Conservation (phyloP, 345 rosid species). For the Garcia nutans region DNA sequence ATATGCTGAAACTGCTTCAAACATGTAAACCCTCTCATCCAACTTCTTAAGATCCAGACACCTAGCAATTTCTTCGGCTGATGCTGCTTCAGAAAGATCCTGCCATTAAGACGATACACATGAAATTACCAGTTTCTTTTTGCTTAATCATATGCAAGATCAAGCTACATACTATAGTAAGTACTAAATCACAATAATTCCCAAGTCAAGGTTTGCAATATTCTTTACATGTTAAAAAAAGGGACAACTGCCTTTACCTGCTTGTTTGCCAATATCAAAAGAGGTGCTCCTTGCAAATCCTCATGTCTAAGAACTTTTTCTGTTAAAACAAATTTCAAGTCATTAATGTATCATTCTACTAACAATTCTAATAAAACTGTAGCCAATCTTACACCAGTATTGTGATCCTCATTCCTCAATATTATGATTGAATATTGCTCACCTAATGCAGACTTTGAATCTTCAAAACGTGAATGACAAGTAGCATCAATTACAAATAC, state of each 20-base stretch:
- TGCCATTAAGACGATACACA: conserved; percentile 30
- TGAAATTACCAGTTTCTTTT: neutral
- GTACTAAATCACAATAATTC: neutral
- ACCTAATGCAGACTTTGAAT: conserved; percentile 93
- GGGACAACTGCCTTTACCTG: conserved; percentile 47
- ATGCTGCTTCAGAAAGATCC: conserved; percentile 90
- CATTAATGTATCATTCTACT: conserved; percentile 4
- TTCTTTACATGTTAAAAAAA: neutral
- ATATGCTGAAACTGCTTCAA: conserved; percentile 87
- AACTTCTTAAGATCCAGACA: conserved; percentile 91
- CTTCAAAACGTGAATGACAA: conserved; percentile 92
- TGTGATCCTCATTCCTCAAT: neutral
- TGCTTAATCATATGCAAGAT: neutral
- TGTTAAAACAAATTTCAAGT: conserved; percentile 26
- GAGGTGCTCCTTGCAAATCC: conserved; percentile 96
- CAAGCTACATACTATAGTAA: neutral
- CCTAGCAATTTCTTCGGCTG: conserved; percentile 77
- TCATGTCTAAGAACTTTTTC: conserved; percentile 95
- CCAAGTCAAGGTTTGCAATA: neutral
- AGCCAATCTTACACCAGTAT: conserved; percentile 4
- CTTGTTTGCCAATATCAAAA: conserved; percentile 87
- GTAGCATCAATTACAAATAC: conserved; percentile 90
- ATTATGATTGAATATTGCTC: conserved; percentile 10
- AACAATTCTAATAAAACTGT: conserved; percentile 1
- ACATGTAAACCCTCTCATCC: conserved; percentile 88